These are phyloP conservation scores for Fragilaria crotonensis DNA, from an alignment of 108 stramenopile genomes.

Conservation along the genomic window DNA sequence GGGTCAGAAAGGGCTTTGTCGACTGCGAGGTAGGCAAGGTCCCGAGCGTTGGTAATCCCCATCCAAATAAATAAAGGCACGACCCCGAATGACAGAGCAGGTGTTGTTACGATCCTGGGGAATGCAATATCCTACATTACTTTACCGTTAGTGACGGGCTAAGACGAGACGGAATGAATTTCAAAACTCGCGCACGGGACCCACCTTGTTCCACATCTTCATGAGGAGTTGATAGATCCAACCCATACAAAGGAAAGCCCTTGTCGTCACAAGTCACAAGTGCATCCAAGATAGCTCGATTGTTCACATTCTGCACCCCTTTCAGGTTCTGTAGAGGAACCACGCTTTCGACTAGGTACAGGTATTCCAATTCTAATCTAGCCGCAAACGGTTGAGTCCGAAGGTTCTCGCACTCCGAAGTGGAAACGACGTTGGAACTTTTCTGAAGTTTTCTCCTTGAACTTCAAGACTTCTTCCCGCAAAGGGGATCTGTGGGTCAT, in stretches of 20 bases:
- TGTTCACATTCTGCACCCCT: background rate
- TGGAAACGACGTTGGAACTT: background rate
- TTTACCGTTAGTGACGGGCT: background rate
- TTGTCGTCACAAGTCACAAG: background rate
- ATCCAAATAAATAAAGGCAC: background rate
- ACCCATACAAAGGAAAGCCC: background rate
- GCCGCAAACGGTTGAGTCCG: background rate
- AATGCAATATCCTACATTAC: background rate
- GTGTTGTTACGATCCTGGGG: background rate
- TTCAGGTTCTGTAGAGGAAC: background rate
- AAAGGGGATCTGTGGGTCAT: no score
- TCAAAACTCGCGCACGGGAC: background rate
- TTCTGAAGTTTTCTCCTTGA: no score
- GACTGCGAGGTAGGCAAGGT: background rate
- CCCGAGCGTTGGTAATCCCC: background rate
- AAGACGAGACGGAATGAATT: background rate
- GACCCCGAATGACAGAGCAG: background rate
- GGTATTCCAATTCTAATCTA: background rate
- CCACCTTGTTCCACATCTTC: background rate
- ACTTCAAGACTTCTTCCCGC: no score
- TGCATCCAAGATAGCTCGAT: background rate
- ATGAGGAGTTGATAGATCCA: background rate
- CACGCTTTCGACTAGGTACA: background rate
- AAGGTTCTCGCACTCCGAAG: background rate
- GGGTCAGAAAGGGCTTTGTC: background rate